Conservation (phyloP, 1,139 yeast species). For the Lodderomyces pseudojiufengensis region DNA sequence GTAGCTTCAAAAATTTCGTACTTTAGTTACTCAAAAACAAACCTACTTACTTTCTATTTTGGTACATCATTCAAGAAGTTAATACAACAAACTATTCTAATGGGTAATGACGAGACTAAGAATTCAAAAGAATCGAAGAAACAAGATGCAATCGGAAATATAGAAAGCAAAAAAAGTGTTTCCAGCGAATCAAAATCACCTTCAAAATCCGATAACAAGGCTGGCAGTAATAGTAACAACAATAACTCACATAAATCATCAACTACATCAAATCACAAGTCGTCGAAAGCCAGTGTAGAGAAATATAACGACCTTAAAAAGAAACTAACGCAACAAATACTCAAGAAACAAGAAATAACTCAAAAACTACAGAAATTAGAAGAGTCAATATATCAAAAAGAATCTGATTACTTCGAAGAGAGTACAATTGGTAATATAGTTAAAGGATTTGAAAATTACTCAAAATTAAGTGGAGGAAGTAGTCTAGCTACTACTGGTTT, state of each 20-base stretch:
- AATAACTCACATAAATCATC: constrained; percentile 1
- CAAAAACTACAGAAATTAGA: constrained; percentile 61
- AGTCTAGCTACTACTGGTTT: constrained; percentile 10
- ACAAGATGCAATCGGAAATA: background rate
- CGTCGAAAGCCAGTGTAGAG: constrained; percentile 19
- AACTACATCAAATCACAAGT: background rate
- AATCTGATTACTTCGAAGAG: constrained; percentile 74
- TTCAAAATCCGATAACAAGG: constrained; percentile 2
- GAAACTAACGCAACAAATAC: constrained; percentile 62
- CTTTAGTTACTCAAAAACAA: no score
- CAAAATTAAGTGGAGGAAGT: constrained; percentile 40
- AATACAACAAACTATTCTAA: background rate
- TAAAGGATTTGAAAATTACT: constrained; percentile 83
- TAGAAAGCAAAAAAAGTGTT: background rate
- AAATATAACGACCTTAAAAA: constrained; percentile 69
- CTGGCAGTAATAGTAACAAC: constrained; percentile 3
- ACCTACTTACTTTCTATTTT: no score
- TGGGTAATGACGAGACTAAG: background rate
- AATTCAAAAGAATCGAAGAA: background rate
- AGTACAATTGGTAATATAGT: constrained; percentile 73
- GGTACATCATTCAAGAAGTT: no score
- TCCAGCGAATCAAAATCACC: constrained; percentile 3
- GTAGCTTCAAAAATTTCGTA: no score
- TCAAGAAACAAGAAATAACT: constrained; percentile 63
- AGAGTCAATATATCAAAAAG: constrained; percentile 78